Conservation (phyloP, 345 rosid genomes). For the Schrenkiella parvula region DNA sequence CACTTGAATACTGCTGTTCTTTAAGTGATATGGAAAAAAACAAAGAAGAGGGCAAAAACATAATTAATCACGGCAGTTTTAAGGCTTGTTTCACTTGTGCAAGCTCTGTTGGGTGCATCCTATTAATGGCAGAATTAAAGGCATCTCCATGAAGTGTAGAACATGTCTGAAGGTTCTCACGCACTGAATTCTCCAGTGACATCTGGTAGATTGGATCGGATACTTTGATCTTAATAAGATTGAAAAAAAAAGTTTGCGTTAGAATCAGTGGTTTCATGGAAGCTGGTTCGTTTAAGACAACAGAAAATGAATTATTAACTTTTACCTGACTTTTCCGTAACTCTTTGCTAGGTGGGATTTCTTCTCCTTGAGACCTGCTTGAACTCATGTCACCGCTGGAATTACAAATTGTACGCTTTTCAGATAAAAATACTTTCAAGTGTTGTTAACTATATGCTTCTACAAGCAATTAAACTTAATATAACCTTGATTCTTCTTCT, state of each 20-base stretch:
- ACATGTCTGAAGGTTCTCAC: conserved; percentile 87
- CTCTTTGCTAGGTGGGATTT: conserved; percentile 67
- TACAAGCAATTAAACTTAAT: neutral
- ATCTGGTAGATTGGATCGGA: conserved; percentile 79
- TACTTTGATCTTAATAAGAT: conserved; percentile 51
- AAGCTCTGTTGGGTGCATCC: conserved; percentile 83
- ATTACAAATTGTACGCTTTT: conserved; percentile 12
- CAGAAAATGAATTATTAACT: neutral
- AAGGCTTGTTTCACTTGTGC: conserved; percentile 88
- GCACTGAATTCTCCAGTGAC: conserved; percentile 72
- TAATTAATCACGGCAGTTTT: conserved; percentile 51
- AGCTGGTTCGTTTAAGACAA: neutral
- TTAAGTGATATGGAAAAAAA: conserved; percentile 1
- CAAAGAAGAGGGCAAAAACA: neutral
- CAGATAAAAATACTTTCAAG: neutral
- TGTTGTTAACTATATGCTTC: neutral
- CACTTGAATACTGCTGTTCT: conserved; percentile 23
- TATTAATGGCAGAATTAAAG: conserved; percentile 62
- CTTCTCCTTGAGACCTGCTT: conserved; percentile 60
- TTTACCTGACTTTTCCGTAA: conserved; percentile 77
- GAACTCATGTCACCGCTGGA: conserved; percentile 70
- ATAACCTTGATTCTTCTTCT: conserved; percentile 86
- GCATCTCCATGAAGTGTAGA: conserved; percentile 82
- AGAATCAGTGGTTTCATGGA: neutral
- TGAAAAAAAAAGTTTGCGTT: neutral